Evolutionary conservation across 108 stramenopile genomes (phyloP), one percentile per base, ranked within the genome.

Genomic region (Stephanodiscus triporus): DNA sequence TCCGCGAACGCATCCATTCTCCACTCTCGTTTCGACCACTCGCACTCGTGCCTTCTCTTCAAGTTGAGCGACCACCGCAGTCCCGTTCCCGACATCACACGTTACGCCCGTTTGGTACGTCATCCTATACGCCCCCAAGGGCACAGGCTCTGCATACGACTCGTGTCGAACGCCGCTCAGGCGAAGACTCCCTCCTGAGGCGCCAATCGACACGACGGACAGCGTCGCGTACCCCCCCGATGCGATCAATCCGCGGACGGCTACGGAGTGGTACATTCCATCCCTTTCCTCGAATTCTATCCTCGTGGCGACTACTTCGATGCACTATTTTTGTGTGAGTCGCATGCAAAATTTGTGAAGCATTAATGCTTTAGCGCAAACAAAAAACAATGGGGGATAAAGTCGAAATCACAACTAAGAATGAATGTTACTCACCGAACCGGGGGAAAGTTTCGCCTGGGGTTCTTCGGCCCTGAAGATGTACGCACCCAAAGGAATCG

Each of bases 271-370:
- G 23, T 60, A 47, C 50, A 47, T 50, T 19, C 29, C 50, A 6
- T 78, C 71, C 38, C 24, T 66, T 10, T 73, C 78, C 42, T 69
- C 78, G 30, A 73, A 73, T 50, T 73, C 72, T 22, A 80, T 61
- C 55, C 72, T 65, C 8, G 78, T 80, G 13, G 72, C 47, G 23
- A 73, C 78, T 9, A 80, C 72, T 57, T 80, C 78, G n/a, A 80
- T 61, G 38, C 66, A 73, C 14, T 54, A 23, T 54, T 27, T 45
- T 14, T 4, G 16, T 0, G 11, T 17, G 16, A 11, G 43, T 40
- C 40, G 7, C 9, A 11, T 40, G 11, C 3, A 40, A 40, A 40
- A 40, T 8, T 40, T 11, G 7, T 40, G 40, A 40, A 9, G 40
- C 40, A 11, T 8, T 8, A 11, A 45, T 45, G 43, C 16, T 45